These are phyloP conservation scores for Solanum stenotomum DNA, from an alignment of 257 asterid species.

Conservation along the genomic window DNA sequence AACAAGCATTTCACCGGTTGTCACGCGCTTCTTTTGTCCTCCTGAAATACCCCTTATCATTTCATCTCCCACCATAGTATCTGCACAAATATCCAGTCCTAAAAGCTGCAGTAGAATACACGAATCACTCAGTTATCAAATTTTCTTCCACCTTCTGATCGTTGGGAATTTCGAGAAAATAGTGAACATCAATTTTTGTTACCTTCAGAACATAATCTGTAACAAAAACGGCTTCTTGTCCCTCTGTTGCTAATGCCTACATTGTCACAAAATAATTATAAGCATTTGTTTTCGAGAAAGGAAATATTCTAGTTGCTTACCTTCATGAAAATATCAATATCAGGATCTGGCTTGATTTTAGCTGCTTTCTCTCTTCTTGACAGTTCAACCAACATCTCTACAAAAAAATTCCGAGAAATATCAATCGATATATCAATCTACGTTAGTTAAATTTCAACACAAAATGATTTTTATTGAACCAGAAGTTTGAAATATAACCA, in stretches of 20 bases:
- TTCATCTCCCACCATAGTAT: conserved; percentile 42
- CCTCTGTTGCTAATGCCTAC: conserved; percentile 53
- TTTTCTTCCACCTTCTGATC: not conserved
- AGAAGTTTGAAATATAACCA: conserved; percentile 16
- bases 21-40: conserved; percentile 38
- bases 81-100: conserved; percentile 43
- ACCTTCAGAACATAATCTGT: conserved; percentile 62
- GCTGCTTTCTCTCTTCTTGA: conserved; percentile 45
- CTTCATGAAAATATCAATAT: conserved; percentile 43
- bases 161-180: not conserved
- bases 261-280: not conserved
- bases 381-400: conserved; percentile 66
- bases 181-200: not conserved
- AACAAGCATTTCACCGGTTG: conserved; percentile 50
- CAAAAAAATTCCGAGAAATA: not conserved
- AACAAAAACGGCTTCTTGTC: conserved; percentile 43
- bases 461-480: not conserved
- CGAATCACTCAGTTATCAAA: not conserved
- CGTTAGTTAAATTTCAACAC: not conserved
- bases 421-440: not conserved
- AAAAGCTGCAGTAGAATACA: conserved; percentile 19
- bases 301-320: conserved; percentile 3
- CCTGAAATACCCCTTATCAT: conserved; percentile 43
- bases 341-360: conserved; percentile 39
- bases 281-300: not conserved